These are phyloP conservation scores for Pistacia integerrima DNA, from an alignment of 345 rosid genomes.

Conservation along the genomic window DNA sequence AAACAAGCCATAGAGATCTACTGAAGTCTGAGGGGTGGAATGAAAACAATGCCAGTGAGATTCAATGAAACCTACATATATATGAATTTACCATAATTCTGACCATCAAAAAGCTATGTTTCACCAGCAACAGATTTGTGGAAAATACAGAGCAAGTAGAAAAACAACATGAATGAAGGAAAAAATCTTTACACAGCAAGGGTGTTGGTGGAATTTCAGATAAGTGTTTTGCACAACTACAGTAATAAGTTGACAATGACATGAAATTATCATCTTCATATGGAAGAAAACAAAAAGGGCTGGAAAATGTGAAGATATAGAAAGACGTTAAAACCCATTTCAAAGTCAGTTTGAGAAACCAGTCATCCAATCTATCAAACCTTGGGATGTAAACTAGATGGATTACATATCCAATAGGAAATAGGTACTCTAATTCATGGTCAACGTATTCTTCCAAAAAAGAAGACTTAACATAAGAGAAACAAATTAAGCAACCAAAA, in stretches of 20 bases:
- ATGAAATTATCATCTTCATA: not conserved
- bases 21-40: not conserved
- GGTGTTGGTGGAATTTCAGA: not conserved
- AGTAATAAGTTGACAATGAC: not conserved
- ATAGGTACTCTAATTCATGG: not conserved
- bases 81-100: not conserved
- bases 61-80: not conserved
- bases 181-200: not conserved
- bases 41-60: not conserved
- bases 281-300: not conserved
- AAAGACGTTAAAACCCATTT: not conserved
- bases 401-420: not conserved
- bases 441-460: not conserved
- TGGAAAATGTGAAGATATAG: not conserved
- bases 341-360: not conserved
- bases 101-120: not conserved
- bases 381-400: not conserved
- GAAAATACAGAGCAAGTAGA: not conserved
- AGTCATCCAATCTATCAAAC: not conserved
- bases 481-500: slow-evolving; percentile 10
- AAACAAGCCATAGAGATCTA: not conserved
- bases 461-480: not conserved
- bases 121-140: not conserved
- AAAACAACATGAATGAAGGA: not conserved
- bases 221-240: not conserved